These are phyloP conservation scores for Fistulifera pelliculosa DNA, from an alignment of 108 stramenopile genomes.

Conservation along the genomic window DNA sequence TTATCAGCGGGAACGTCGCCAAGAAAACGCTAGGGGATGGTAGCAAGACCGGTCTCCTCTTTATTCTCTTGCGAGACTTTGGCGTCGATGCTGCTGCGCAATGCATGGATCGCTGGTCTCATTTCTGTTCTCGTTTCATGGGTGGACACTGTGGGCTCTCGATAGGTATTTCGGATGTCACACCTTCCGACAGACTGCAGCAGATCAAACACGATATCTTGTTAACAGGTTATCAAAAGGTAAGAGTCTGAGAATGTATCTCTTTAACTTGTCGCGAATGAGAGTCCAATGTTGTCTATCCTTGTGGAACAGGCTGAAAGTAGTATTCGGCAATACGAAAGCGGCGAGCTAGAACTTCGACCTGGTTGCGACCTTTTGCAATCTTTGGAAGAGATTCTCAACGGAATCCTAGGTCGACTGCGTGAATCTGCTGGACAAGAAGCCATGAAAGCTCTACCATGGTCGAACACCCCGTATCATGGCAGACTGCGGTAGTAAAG, in stretches of 20 bases:
- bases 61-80: constrained; percentile 84
- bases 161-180: constrained; percentile 98
- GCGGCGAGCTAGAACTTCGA: constrained; percentile 79
- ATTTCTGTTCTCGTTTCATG: constrained; percentile 89
- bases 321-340: constrained; percentile 77
- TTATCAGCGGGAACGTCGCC: constrained; percentile 89
- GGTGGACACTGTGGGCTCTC: constrained; percentile 89
- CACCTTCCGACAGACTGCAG: constrained; percentile 67
- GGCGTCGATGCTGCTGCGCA: constrained; percentile 58
- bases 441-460: constrained; percentile 84
- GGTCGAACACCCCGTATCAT: constrained; percentile 90
- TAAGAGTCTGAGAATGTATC: constrained; percentile 10
- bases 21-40: constrained; percentile 97
- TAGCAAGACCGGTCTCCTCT: constrained; percentile 90
- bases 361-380: constrained; percentile 94
- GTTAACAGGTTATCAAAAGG: constrained; percentile 57
- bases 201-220: constrained; percentile 80
- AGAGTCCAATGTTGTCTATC: not conserved
- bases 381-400: constrained; percentile 94
- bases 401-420: constrained; percentile 87
- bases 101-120: constrained; percentile 92
- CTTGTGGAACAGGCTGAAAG: constrained; percentile 49
- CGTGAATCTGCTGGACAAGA: constrained; percentile 93
- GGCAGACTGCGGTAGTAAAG: constrained; percentile 99
- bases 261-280: constrained; percentile 3